Percentiles rank a stretch among this genome's conserved stretches.
phyloP scores from a whole-genome alignment of 176 grass and related monocot species.

The Carex parvula region DNA sequence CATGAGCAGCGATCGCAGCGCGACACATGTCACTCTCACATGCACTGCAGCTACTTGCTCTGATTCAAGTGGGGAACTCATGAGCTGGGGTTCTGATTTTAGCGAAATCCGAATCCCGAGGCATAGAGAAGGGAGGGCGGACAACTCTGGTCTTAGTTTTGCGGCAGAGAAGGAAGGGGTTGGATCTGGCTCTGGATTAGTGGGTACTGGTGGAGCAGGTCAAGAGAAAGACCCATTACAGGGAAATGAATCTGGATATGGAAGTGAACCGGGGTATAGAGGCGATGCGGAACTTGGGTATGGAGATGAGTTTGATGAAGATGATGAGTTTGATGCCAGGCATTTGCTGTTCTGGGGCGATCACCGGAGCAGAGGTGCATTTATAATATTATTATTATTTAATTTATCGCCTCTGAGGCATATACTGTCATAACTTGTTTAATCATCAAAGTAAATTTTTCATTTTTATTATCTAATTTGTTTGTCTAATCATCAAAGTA shows the following conservation, averaged over 20 bases:
- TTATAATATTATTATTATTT: background rate
- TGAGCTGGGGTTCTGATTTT: conserved; percentile 44
- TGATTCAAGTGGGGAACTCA: conserved; percentile 42
- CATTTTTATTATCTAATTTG: background rate
- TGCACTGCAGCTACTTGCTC: conserved; percentile 37
- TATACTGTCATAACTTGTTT: background rate
- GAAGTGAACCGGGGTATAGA: conserved; percentile 46
- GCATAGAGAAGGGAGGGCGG: background rate
- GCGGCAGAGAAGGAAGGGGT: background rate
- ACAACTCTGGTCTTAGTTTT: background rate
- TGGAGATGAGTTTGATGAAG: conserved; percentile 46
- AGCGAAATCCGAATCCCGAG: conserved; percentile 34
- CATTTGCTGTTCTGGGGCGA: conserved; percentile 44
- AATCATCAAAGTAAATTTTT: background rate
- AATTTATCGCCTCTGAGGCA: background rate
- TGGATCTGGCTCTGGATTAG: background rate
- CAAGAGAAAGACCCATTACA: conserved; percentile 2
- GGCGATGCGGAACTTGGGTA: conserved; percentile 45
- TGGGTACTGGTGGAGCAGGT: background rate
- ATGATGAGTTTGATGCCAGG: conserved; percentile 37
- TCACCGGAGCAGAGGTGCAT: background rate
- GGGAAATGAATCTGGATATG: conserved; percentile 51
- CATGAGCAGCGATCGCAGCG: conserved; percentile 40
- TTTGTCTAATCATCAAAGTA: background rate
- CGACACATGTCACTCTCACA: conserved; percentile 18